These are phyloP conservation scores for Suhomyces bokatorum DNA, from an alignment of 1,139 yeast genomes.

Conservation along the genomic window DNA sequence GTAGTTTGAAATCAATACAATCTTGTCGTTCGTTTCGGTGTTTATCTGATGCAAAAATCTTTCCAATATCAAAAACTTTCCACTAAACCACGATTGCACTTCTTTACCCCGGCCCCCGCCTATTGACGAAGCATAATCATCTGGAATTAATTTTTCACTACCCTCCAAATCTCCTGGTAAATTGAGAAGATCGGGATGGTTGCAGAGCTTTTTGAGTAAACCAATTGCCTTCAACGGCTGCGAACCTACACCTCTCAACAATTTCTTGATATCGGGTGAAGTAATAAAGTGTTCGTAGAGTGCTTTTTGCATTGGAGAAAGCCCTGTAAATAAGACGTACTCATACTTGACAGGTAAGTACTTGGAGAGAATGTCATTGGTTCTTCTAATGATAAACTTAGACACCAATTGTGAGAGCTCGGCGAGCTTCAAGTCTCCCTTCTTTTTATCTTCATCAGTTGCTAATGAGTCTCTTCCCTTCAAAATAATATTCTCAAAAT, in stretches of 20 bases:
- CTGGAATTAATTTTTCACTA: constrained; percentile 64
- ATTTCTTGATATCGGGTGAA: constrained; percentile 73
- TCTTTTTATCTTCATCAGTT: constrained; percentile 69
- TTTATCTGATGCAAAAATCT: constrained; percentile 77
- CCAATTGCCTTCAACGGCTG: constrained; percentile 94
- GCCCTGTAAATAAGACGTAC: constrained; percentile 86
- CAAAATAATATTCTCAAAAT: constrained; percentile 77
- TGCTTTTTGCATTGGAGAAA: constrained; percentile 73
- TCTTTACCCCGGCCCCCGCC: constrained; percentile 48
- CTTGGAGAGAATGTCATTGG: constrained; percentile 91
- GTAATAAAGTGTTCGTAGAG: constrained; percentile 75
- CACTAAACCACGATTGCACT: constrained; percentile 60
- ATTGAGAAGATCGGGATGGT: constrained; percentile 83
- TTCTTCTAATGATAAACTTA: constrained; percentile 88
- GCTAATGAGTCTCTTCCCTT: constrained; percentile 91
- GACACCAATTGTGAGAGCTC: constrained; percentile 80
- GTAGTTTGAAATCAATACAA: constrained; percentile 89
- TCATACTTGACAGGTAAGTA: constrained; percentile 94
- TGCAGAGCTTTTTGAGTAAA: constrained; percentile 81
- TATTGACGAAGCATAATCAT: constrained; percentile 56
- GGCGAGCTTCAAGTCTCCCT: constrained; percentile 70
- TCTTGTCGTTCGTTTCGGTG: constrained; percentile 85
- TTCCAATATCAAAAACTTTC: constrained; percentile 64
- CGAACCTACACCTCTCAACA: constrained; percentile 70
- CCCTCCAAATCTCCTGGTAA: constrained; percentile 79